A percentile compares a stretch with the other conserved stretches of the same genome.
Conservation (phyloP, 768 basidiomycete genomes). For the Serendipita sp. region DNA sequence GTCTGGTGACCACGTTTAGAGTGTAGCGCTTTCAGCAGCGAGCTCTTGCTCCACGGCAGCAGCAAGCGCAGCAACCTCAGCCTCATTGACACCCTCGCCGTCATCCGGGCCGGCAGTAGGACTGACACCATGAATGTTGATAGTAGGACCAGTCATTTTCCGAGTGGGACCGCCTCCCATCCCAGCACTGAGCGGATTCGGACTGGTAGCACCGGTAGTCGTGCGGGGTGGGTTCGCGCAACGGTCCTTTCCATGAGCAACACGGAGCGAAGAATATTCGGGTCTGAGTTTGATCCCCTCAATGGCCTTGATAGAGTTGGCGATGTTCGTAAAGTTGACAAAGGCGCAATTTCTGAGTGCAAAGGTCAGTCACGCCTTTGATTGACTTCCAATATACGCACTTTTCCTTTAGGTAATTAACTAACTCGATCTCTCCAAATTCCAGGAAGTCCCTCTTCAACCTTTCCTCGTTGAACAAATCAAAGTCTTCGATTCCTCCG, state of each 20-base stretch:
- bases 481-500: slow-evolving; percentile 91
- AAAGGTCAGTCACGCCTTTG: slow-evolving; percentile 9
- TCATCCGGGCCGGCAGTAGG: not conserved
- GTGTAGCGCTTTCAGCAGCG: not conserved
- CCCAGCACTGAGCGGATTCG: not conserved
- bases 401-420: slow-evolving; percentile 93
- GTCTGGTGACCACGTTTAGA: not conserved
- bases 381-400: slow-evolving; percentile 24
- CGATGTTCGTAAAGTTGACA: slow-evolving; percentile 89
- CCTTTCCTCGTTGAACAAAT: slow-evolving; percentile 75
- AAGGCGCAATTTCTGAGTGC: slow-evolving; percentile 75
- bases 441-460: slow-evolving; percentile 88
- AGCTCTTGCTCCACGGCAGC: slow-evolving; percentile 5
- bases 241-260: slow-evolving; percentile 90
- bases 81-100: not conserved
- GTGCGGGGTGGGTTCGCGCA: slow-evolving; percentile 79
- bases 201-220: not conserved
- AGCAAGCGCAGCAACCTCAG: slow-evolving; percentile 3
- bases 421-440: slow-evolving; percentile 91
- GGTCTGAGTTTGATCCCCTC: slow-evolving; percentile 84
- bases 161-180: not conserved
- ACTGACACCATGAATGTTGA: not conserved
- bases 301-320: slow-evolving; percentile 96
- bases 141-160: not conserved
- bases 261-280: slow-evolving; percentile 76